These are phyloP conservation scores for Madurella mycetomatis DNA, from an alignment of 2,329 filamentous ascomycete genomes.

Conservation along the genomic window DNA sequence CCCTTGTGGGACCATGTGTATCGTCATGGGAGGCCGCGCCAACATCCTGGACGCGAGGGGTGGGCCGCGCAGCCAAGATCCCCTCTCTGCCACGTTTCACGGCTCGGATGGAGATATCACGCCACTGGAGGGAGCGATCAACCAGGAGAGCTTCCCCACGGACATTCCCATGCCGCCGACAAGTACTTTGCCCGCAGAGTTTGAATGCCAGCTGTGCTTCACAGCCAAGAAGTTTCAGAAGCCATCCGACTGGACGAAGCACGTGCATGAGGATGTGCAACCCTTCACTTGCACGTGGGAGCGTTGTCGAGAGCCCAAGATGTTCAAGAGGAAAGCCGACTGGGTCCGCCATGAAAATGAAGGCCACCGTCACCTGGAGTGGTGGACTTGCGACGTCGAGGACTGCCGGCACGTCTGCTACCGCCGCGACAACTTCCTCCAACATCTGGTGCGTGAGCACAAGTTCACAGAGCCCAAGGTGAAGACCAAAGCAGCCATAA, in stretches of 20 bases:
- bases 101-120: constrained; percentile 63
- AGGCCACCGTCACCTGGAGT: constrained; percentile 81
- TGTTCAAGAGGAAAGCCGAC: constrained; percentile 92
- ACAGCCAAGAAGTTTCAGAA: constrained; percentile 80
- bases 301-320: constrained; percentile 76
- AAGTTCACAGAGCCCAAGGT: constrained; percentile 78
- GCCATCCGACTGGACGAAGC: constrained; percentile 95
- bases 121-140: constrained; percentile 64
- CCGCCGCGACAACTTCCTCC: constrained; percentile 86
- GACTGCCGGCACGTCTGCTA: constrained; percentile 81
- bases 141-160: constrained; percentile 67
- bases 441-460: constrained; percentile 88
- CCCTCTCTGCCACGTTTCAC: constrained; percentile 48
- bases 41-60: constrained; percentile 56
- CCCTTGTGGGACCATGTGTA: constrained; percentile 57
- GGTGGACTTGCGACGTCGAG: constrained; percentile 79
- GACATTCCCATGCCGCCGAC: constrained; percentile 82
- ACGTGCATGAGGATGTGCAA: constrained; percentile 89
- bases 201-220: constrained; percentile 87
- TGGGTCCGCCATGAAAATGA: constrained; percentile 96
- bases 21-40: constrained; percentile 62
- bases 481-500: constrained; percentile 67
- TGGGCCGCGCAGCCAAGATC: constrained; percentile 56
- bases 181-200: constrained; percentile 71
- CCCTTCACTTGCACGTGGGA: constrained; percentile 92